Evolutionary conservation across 2,329 filamentous ascomycete species (phyloP).

Genomic region (Trichoderma polysporum): DNA sequence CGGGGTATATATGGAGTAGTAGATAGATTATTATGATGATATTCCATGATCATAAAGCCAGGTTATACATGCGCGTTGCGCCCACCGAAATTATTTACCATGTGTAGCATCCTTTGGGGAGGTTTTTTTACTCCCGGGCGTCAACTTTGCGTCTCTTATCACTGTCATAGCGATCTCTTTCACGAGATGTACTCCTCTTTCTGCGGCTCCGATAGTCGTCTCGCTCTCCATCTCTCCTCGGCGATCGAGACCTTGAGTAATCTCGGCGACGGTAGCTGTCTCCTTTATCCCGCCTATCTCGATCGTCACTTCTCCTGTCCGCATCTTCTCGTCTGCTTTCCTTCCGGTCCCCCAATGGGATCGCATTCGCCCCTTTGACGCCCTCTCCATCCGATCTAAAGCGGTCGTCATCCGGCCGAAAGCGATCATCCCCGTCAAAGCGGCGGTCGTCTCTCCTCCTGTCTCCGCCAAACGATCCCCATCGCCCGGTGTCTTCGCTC

Average conservation of each 20-base stretch:
- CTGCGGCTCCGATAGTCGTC: slow-evolving; percentile 49
- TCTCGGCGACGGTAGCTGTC: slow-evolving; percentile 23
- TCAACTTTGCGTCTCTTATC: slow-evolving; percentile 63
- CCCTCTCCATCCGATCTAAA: slow-evolving; percentile 34
- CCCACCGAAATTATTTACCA: background rate
- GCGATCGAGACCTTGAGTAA: slow-evolving; percentile 55
- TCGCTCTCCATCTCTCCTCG: slow-evolving; percentile 37
- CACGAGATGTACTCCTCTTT: slow-evolving; percentile 58
- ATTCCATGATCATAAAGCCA: background rate
- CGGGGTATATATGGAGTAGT: slow-evolving; percentile 11
- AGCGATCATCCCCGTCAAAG: slow-evolving; percentile 61
- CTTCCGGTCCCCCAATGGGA: slow-evolving; percentile 65
- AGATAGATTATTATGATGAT: background rate
- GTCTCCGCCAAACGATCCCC: slow-evolving; percentile 66
- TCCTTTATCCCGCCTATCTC: slow-evolving; percentile 32
- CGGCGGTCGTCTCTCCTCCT: slow-evolving; percentile 34
- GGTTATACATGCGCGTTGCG: background rate
- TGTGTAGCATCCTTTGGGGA: background rate
- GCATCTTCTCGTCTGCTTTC: slow-evolving; percentile 26
- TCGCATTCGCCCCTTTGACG: slow-evolving; percentile 66
- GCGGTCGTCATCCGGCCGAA: slow-evolving; percentile 60
- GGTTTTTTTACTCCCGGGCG: slow-evolving; percentile 30
- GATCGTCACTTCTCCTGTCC: slow-evolving; percentile 33
- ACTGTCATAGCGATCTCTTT: slow-evolving; percentile 53
- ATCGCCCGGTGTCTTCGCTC: slow-evolving; percentile 85